Evolutionary conservation across 768 basidiomycete genomes (phyloP).

Genomic region (Lepiota venenata): DNA sequence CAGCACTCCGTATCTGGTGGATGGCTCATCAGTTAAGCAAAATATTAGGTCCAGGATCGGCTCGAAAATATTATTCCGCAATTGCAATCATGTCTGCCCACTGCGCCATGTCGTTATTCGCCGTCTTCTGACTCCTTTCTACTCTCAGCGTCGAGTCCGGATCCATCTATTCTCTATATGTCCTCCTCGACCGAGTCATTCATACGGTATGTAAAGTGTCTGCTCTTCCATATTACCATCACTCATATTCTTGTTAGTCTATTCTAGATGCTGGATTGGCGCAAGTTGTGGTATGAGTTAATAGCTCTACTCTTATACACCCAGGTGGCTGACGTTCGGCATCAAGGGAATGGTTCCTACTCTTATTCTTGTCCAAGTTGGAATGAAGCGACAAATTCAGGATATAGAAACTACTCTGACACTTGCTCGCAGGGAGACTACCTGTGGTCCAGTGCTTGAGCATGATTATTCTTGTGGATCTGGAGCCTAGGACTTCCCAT

Average conservation of each 20-base stretch:
- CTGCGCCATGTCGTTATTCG: background rate
- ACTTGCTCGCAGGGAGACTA: too few relatives aligned
- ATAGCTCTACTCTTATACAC: too few relatives aligned
- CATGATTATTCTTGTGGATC: too few relatives aligned
- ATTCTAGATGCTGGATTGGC: slow-evolving; percentile 24
- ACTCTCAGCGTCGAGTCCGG: slow-evolving; percentile 34
- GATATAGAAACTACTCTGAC: too few relatives aligned
- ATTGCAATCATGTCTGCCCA: slow-evolving; percentile 32
- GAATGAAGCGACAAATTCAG: too few relatives aligned
- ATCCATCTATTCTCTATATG: slow-evolving; percentile 28
- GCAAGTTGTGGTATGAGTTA: slow-evolving; percentile 12
- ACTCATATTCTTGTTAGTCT: background rate
- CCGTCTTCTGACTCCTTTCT: background rate
- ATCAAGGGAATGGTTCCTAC: too few relatives aligned
- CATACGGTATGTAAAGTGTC: background rate
- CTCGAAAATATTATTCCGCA: slow-evolving; percentile 28
- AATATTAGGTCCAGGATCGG: slow-evolving; percentile 24
- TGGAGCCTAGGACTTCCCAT: too few relatives aligned
- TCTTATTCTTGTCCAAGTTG: too few relatives aligned
- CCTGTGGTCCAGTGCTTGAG: too few relatives aligned
- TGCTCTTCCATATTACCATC: background rate
- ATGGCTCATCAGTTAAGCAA: slow-evolving; percentile 22
- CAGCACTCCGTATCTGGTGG: slow-evolving; percentile 36
- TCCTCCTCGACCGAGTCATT: background rate
- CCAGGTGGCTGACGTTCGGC: too few relatives aligned